Evolutionary conservation across 2,329 filamentous ascomycete species (phyloP).

Genomic region (Scytalidium lignicola): DNA sequence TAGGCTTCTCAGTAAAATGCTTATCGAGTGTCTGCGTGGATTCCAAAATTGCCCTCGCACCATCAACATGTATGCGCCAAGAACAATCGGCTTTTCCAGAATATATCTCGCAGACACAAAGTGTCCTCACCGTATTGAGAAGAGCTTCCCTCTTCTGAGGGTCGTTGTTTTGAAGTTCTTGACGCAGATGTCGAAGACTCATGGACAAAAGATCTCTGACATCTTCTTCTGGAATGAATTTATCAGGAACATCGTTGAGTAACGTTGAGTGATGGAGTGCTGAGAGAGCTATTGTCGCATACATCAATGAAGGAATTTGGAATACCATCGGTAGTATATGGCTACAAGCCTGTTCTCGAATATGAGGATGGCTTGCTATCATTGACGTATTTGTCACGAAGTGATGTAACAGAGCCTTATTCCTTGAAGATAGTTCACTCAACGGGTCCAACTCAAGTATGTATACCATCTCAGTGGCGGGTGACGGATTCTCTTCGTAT

Average conservation of each 20-base stretch:
- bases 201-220: conserved; percentile 33
- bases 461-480: background rate
- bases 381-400: conserved; percentile 36
- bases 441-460: background rate
- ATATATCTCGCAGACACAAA: conserved; percentile 37
- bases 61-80: conserved; percentile 38
- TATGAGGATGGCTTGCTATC: conserved; percentile 33
- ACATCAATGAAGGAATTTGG: conserved; percentile 35
- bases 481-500: background rate
- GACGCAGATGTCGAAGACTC: conserved; percentile 36
- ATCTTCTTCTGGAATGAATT: conserved; percentile 31
- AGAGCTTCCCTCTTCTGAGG: conserved; percentile 29
- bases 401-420: conserved; percentile 34
- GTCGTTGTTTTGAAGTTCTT: conserved; percentile 31
- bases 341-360: conserved; percentile 36
- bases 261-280: conserved; percentile 35
- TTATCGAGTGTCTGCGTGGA: conserved; percentile 10
- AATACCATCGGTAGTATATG: conserved; percentile 39
- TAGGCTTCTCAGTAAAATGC: background rate
- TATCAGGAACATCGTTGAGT: conserved; percentile 28
- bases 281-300: conserved; percentile 37
- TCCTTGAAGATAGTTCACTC: conserved; percentile 23
- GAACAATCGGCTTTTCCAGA: conserved; percentile 33
- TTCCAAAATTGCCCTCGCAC: conserved; percentile 33
- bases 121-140: conserved; percentile 35